Evolutionary conservation across 345 rosid genomes (phyloP).

Genomic region (Clausena lansium): DNA sequence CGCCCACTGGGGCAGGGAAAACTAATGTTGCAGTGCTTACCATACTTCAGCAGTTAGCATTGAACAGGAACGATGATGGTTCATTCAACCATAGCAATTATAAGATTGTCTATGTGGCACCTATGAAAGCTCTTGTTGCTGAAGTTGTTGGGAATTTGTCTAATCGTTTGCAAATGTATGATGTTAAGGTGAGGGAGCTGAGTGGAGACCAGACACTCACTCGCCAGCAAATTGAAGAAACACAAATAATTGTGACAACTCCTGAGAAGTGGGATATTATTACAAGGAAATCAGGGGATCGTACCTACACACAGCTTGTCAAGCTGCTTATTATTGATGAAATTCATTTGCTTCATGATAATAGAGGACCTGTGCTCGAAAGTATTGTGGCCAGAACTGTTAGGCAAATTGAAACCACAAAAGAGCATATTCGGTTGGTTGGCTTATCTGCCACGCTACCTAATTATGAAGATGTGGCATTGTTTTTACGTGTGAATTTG

Average conservation of each 20-base stretch:
- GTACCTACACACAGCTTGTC: slow-evolving; percentile 92
- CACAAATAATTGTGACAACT: slow-evolving; percentile 95
- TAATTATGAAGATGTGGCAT: slow-evolving; percentile 89
- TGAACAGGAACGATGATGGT: slow-evolving; percentile 62
- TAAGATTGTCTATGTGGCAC: slow-evolving; percentile 97
- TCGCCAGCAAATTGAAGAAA: slow-evolving; percentile 92
- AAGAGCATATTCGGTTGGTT: slow-evolving; percentile 89
- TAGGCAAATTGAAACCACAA: slow-evolving; percentile 89
- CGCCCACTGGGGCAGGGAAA: slow-evolving; percentile 98
- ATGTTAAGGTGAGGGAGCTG: slow-evolving; percentile 79
- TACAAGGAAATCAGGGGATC: slow-evolving; percentile 97
- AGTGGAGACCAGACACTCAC: slow-evolving; percentile 95
- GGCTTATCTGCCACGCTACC: slow-evolving; percentile 96
- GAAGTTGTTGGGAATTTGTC: slow-evolving; percentile 94
- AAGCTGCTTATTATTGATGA: slow-evolving; percentile 91
- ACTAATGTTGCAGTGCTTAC: slow-evolving; percentile 96
- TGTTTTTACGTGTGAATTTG: slow-evolving; percentile 76
- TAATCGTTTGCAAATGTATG: slow-evolving; percentile 73
- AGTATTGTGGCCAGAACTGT: slow-evolving; percentile 97
- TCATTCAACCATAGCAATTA: slow-evolving; percentile 66
- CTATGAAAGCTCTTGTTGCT: slow-evolving; percentile 99
- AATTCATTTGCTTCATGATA: slow-evolving; percentile 97
- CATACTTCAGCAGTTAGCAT: slow-evolving; percentile 87
- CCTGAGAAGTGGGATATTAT: slow-evolving; percentile 99
- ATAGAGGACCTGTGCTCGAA: slow-evolving; percentile 97